Evolutionary conservation across 805 yeast genomes (phyloP), one percentile per base, ranked within the genome.

Genomic region (Wickerhamiella musiphila): DNA sequence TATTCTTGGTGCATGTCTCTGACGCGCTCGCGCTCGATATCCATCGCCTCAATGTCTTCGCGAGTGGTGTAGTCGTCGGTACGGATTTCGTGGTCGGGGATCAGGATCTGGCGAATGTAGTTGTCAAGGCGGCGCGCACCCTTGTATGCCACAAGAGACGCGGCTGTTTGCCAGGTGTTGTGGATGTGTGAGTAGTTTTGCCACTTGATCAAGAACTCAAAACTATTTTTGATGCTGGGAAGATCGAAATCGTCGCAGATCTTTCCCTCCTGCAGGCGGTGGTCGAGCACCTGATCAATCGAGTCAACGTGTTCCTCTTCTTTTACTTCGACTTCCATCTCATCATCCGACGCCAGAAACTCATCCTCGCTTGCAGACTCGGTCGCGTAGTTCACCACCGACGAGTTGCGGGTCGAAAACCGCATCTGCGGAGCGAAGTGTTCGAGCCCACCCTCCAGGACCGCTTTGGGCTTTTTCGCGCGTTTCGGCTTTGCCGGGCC

Each of bases 31-130:
- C 73, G 68, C 47, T 86, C 96, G 41, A 86, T 67, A 47, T 83
- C 94, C 83, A 86, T 75, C 14, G 82, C 75, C 53, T 86, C 98
- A 24, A 86, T 63, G 43, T 90, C 96, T 55, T 86, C 98, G 33
- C 78, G 68, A 1, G 94, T 81, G 3, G 92, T 79, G 36, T 60
- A 54, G 0, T 93, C 78, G 48, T 86, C 95, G 29, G 60, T 61
- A 43, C 94, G 66, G 27, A 83, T 64, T 47, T 78, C 78, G 44
- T 69, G 68, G 48, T 84, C 94, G 36, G 66, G 56, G 5, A 78
- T 57, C 34, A 90, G 70, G 47, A 57, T 70, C 45, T 76, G 82
- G 47, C 75, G 78, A 50, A 84, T 76, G 54, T 83, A 90, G 55
- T 90, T 90, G 38, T 86, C 96, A 14, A 90, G 67, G 43, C 76